phyloP scores from a whole-genome alignment of 768 basidiomycete genomes.

The Russula sp. region DNA sequence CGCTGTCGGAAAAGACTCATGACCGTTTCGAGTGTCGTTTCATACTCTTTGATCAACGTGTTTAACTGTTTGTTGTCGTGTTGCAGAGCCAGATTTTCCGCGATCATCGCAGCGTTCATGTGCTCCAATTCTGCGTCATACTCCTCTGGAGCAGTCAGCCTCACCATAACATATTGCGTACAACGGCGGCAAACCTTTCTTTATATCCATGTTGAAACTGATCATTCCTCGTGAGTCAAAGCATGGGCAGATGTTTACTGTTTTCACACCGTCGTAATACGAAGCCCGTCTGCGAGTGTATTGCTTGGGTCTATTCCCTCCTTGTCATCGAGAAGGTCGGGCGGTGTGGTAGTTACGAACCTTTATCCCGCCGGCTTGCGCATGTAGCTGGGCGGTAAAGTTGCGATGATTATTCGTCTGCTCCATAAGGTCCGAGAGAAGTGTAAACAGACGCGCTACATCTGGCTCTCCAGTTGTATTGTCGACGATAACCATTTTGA shows the following conservation, averaged over 20 bases:
- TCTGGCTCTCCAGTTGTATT: slow-evolving; percentile 44
- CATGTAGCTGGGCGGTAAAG: slow-evolving; percentile 64
- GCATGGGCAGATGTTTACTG: neutral
- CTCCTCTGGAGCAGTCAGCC: slow-evolving; percentile 50
- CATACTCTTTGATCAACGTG: slow-evolving; percentile 89
- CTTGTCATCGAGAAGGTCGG: neutral
- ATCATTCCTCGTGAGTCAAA: slow-evolving; percentile 1
- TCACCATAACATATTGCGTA: slow-evolving; percentile 4
- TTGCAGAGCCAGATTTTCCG: slow-evolving; percentile 80
- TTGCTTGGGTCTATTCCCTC: slow-evolving; percentile 63
- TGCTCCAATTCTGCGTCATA: slow-evolving; percentile 87
- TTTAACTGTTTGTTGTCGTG: slow-evolving; percentile 97
- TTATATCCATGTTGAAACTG: slow-evolving; percentile 86
- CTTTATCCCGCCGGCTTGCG: slow-evolving; percentile 73
- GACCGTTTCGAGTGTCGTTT: slow-evolving; percentile 89
- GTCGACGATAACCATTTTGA: slow-evolving; percentile 51
- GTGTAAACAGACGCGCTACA: slow-evolving; percentile 53
- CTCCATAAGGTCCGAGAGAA: slow-evolving; percentile 76
- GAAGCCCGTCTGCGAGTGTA: slow-evolving; percentile 89
- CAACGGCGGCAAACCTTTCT: slow-evolving; percentile 52
- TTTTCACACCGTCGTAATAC: slow-evolving; percentile 67
- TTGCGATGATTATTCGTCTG: slow-evolving; percentile 77
- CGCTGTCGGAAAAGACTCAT: slow-evolving; percentile 90
- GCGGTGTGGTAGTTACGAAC: slow-evolving; percentile 36
- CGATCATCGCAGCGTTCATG: slow-evolving; percentile 72